Evolutionary conservation across 495 filamentous ascomycete genomes (phyloP).

Genomic region (Podospora appendiculata): DNA sequence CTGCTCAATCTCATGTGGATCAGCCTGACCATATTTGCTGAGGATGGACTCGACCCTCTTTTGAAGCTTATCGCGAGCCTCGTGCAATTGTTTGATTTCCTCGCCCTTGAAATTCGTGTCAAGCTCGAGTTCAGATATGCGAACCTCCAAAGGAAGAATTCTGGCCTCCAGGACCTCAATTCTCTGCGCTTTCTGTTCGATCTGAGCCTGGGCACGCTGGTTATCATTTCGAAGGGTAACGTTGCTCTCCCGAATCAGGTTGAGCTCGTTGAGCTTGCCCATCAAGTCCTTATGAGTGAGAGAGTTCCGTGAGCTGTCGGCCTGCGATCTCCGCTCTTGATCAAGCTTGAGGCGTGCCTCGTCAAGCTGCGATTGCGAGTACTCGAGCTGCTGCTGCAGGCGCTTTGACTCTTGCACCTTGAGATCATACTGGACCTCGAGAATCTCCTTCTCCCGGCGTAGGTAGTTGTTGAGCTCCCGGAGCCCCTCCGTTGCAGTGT

Average conservation of each 20-base stretch:
- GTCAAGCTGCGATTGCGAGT: conserved; percentile 78
- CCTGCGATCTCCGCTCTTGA: conserved; percentile 72
- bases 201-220: conserved; percentile 64
- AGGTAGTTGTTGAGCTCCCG: conserved; percentile 85
- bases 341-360: conserved; percentile 78
- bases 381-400: conserved; percentile 80
- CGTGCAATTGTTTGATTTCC: conserved; percentile 76
- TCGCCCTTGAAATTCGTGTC: conserved; percentile 71
- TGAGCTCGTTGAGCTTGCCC: conserved; percentile 89
- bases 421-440: conserved; percentile 88
- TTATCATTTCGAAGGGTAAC: conserved; percentile 78
- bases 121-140: conserved; percentile 70
- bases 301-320: conserved; percentile 60
- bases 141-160: conserved; percentile 75
- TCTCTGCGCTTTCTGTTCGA: conserved; percentile 64
- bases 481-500: conserved; percentile 58
- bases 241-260: conserved; percentile 88
- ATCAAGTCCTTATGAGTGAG: conserved; percentile 80
- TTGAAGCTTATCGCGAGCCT: conserved; percentile 86
- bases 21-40: conserved; percentile 89
- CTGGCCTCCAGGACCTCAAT: conserved; percentile 65
- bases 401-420: conserved; percentile 79
- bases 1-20: conserved; percentile 83
- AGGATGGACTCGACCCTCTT: conserved; percentile 90
- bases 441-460: conserved; percentile 94